Base-by-base conservation (phyloP, 31 red algal species). In the Odonthalia washingtoniensis region DNA sequence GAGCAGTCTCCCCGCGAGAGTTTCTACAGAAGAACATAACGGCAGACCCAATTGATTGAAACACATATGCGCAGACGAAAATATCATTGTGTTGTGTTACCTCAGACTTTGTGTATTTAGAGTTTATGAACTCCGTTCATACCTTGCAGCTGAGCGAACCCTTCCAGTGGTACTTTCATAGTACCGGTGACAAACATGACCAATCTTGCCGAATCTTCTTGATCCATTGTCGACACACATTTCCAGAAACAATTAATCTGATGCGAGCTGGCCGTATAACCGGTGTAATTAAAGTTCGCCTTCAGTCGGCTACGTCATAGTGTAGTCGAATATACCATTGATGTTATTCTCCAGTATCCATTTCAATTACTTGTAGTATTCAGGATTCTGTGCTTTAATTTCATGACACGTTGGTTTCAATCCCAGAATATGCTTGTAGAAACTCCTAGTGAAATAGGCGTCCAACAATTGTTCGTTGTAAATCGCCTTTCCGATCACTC, bases 351-450 rank as follows among this genome's bases (percentile, higher is more conserved):
- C 86, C 17, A 99, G 70, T 57, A 99, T 93, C 97, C 94, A 96
- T 31, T 86, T 88, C 81, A 99, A 83, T 3, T 84, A 92, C 53
- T 87, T 88, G 68, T 99, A 97, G 42, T 95, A 97, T 33, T 99
- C 97, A 3, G 97, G 97, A 79, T 99, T 95, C 30, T 95, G 68
- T 17, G 95, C 93, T 79, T 99, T 95, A 45, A 99, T 85, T 41
- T 99, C 95, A 44, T 92, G n/a, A n/a, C n/a, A n/a, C n/a, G n/a
- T n/a, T n/a, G n/a, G n/a, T n/a, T n/a, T n/a, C n/a, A n/a, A n/a
- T 95, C n/a, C n/a, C 12, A 99, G 87, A 65, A 99, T 95, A 68
- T 99, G 97, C 85, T 99, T 99, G 85, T 99, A 99, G 72, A 99
- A 94, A 35, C 93, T 91, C 30, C 97, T 80, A 3, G 94, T 96